These are phyloP conservation scores for Dalbergia cultrata DNA, from an alignment of 306 rosid species.

Conservation along the genomic window DNA sequence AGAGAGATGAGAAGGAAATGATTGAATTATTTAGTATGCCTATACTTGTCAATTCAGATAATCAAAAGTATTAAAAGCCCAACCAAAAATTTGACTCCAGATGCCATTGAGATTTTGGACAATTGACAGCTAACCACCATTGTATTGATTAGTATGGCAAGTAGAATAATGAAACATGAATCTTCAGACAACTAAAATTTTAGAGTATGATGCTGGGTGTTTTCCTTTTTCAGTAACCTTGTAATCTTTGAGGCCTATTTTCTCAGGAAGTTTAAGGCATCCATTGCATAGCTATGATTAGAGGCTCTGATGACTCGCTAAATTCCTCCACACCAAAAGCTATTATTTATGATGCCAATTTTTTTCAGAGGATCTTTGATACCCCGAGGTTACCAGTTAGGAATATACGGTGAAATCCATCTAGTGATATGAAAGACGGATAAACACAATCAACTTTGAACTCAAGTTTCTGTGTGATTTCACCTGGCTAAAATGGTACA, in stretches of 20 bases:
- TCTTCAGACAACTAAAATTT: neutral
- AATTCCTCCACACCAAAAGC: neutral
- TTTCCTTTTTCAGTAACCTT: constrained; percentile 9
- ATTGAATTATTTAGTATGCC: neutral
- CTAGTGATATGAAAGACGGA: constrained; percentile 23
- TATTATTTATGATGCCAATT: constrained; percentile 34
- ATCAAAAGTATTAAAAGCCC: too few relatives aligned
- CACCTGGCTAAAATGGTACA: constrained; percentile 34
- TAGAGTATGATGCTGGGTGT: neutral
- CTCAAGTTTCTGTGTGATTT: constrained; percentile 29
- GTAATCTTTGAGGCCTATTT: constrained; percentile 2
- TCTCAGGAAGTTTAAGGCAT: neutral
- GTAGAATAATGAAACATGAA: neutral
- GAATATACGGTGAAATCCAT: constrained; percentile 30
- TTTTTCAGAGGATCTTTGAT: constrained; percentile 24
- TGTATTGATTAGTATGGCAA: neutral
- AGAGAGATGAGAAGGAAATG: neutral
- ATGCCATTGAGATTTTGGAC: too few relatives aligned
- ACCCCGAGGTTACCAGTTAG: neutral
- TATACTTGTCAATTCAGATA: too few relatives aligned
- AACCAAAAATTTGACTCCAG: too few relatives aligned
- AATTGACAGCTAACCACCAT: neutral
- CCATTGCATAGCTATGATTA: constrained; percentile 34
- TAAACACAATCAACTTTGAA: constrained; percentile 16
- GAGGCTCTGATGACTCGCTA: constrained; percentile 3